phyloP scores from a whole-genome alignment of 257 asterid genomes.

The Nicotiana noctiflora region DNA sequence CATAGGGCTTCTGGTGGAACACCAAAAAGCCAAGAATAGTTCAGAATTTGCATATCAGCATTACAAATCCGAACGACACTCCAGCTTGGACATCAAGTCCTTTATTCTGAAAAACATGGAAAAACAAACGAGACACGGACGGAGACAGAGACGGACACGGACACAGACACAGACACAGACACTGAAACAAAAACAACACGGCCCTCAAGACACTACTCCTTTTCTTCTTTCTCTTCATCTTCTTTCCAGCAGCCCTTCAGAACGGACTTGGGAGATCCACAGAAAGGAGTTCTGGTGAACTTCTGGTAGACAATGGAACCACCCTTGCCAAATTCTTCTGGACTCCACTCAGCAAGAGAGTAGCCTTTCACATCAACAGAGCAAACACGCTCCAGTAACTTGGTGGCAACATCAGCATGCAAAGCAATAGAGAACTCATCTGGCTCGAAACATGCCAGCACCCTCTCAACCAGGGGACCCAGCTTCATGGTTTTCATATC shows the following conservation, averaged over 20 bases:
- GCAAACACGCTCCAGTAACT: constrained; percentile 25
- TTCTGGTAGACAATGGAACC: constrained; percentile 63
- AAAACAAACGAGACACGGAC: neutral
- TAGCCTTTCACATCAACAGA: constrained; percentile 42
- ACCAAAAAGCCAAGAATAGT: neutral
- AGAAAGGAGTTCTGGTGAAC: constrained; percentile 34
- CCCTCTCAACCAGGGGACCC: constrained; percentile 48
- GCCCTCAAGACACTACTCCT: constrained; percentile 47
- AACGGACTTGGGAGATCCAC: constrained; percentile 70
- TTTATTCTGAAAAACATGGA: neutral
- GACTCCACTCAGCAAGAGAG: constrained; percentile 28
- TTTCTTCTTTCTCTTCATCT: constrained; percentile 45
- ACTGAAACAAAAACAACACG: constrained; percentile 5
- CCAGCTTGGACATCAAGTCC: neutral
- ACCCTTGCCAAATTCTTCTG: constrained; percentile 53
- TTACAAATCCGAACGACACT: neutral
- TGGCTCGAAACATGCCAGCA: constrained; percentile 59
- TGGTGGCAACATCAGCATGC: constrained; percentile 37
- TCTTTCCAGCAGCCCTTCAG: constrained; percentile 64
- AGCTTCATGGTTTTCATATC: constrained; percentile 34
- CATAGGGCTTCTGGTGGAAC: neutral
- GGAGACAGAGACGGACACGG: neutral
- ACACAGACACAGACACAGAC: neutral
- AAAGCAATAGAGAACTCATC: constrained; percentile 54
- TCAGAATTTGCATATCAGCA: neutral